phyloP scores from a whole-genome alignment of 1,139 yeast species.

The Yamadazyma dendronema region DNA sequence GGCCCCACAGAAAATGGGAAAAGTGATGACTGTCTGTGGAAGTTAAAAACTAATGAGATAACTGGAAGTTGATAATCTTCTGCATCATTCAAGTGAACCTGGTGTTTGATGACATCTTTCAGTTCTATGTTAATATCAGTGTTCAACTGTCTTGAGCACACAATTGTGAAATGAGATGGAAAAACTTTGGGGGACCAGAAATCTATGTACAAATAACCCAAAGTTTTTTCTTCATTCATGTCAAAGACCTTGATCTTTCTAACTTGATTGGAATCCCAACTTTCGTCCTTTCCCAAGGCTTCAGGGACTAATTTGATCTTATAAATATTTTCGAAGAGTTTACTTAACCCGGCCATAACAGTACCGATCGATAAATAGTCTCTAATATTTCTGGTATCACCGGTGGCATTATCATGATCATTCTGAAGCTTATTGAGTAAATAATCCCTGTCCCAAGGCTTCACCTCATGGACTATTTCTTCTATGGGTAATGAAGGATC shows the following conservation, averaged over 20 bases:
- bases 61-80: conserved; percentile 78
- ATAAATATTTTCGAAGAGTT: conserved; percentile 67
- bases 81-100: conserved; percentile 52
- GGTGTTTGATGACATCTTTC: conserved; percentile 28
- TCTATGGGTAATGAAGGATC: conserved; percentile 23
- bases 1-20: conserved; percentile 20
- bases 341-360: conserved; percentile 78
- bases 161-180: conserved; percentile 97
- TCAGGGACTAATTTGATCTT: conserved; percentile 75
- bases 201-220: conserved; percentile 45
- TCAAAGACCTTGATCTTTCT: conserved; percentile 69
- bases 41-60: conserved; percentile 85
- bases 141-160: conserved; percentile 70
- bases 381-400: conserved; percentile 29
- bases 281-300: conserved; percentile 67
- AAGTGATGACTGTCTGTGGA: conserved; percentile 37
- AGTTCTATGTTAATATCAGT: conserved; percentile 28
- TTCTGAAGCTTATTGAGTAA: conserved; percentile 27
- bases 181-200: conserved; percentile 47
- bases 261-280: conserved; percentile 83
- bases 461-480: conserved; percentile 47
- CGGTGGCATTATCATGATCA: conserved; percentile 8
- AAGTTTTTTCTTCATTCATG: conserved; percentile 20
- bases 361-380: conserved; percentile 82
- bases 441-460: conserved; percentile 94